Conservation (phyloP, 805 yeast species). For the Millerago galiae region DNA sequence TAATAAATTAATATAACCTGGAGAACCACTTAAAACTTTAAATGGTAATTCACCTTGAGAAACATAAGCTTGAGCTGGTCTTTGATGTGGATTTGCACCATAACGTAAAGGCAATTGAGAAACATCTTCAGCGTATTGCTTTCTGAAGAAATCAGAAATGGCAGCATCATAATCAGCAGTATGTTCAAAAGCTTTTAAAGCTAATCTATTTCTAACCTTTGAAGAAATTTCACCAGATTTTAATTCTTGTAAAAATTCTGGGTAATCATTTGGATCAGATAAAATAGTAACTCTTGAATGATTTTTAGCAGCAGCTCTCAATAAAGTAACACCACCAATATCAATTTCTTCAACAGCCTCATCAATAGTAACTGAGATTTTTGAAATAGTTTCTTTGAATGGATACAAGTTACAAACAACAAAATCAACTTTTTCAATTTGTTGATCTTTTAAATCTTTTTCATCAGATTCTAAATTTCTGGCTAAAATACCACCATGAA, state of each 20-base stretch:
- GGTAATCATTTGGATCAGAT: constrained; percentile 92
- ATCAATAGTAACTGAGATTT: constrained; percentile 88
- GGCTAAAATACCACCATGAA: constrained; percentile 96
- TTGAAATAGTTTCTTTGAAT: constrained; percentile 94
- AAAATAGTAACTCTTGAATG: constrained; percentile 93
- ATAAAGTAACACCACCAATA: constrained; percentile 94
- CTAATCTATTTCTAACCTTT: constrained; percentile 73
- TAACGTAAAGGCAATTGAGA: constrained; percentile 93
- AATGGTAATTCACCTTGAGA: constrained; percentile 85
- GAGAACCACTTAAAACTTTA: constrained; percentile 89
- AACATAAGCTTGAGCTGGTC: constrained; percentile 97
- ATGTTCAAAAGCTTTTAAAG: constrained; percentile 96
- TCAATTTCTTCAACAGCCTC: constrained; percentile 99
- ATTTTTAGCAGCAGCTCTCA: constrained; percentile 98
- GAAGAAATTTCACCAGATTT: constrained; percentile 59
- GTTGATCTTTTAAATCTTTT: constrained; percentile 78
- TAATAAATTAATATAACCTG: constrained; percentile 93
- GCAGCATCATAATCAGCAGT: constrained; percentile 97
- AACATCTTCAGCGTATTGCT: constrained; percentile 84
- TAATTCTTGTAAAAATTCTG: constrained; percentile 79
- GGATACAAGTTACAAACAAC: constrained; percentile 98
- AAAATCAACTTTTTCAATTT: constrained; percentile 91
- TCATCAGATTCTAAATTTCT: constrained; percentile 89
- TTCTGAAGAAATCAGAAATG: constrained; percentile 95
- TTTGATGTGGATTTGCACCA: constrained; percentile 99